Evolutionary conservation across 768 basidiomycete species (phyloP), one percentile per base, ranked within the genome.

Genomic region (Punctularia strigosozonata): DNA sequence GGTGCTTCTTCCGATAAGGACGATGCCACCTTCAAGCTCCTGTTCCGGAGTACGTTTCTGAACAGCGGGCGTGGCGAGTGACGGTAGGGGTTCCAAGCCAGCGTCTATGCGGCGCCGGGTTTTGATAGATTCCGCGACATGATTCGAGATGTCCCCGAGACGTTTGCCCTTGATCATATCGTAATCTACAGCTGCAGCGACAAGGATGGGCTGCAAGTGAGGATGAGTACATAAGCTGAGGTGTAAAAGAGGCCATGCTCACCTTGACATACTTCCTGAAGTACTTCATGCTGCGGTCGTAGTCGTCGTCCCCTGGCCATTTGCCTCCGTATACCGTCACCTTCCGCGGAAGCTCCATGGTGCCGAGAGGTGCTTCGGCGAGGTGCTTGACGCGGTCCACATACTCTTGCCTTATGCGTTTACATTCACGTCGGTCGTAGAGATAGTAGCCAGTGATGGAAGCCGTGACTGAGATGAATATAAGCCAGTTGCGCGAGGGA

Each of bases 211-310:
- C 95, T 99, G 52, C 12, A 41, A 37, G 33, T 32, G 31, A 37
- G 25, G 37, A 43, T 25, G 41, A 48, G 39, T 24, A 28, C 46
- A 28, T 28, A 34, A 34, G 22, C 32, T 36, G 33, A 31, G 41
- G 17, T 36, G 25, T 13, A 45, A 45, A 51, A 46, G 38, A 48
- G 40, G 34, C n/a, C 35, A 25, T 21, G 50, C 76, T 46, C 46
- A 95, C 95, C 83, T 95, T 94, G 65, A 97, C 77, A 62, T 95
- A 98, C 68, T 86, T 89, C 58, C 86, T 82, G 66, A 98, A 98
- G 66, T 89, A 88, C 62, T 69, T 79, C 56, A 87, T 64, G 41
- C 78, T 71, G 42, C 84, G 73, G 55, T 91, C 79, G 45, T 80
- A 77, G 54, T 97, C 91, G 50, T 92, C 88, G 57, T 99, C 95